Evolutionary conservation across 352 stramenopile species (phyloP).

Genomic region (Phytophthora sojae): DNA sequence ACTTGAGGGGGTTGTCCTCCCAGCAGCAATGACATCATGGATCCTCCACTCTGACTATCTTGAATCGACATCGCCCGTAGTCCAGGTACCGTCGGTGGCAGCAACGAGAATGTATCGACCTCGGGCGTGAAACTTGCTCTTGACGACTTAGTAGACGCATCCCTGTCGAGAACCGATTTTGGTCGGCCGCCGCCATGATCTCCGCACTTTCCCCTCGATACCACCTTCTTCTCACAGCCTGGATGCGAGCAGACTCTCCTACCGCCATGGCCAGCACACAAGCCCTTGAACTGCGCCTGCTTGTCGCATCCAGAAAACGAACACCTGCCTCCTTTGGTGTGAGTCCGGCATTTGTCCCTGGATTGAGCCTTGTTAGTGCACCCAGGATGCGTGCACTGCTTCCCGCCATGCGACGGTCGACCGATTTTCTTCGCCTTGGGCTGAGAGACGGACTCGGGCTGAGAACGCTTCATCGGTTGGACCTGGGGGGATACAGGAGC

Average conservation of each 20-base stretch:
- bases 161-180: neutral
- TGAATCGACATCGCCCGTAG: neutral
- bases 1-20: neutral
- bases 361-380: slow-evolving; percentile 26
- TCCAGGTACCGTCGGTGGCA: neutral
- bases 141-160: neutral
- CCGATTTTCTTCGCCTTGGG: slow-evolving; percentile 22
- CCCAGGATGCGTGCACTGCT: slow-evolving; percentile 1
- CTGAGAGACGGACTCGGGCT: neutral
- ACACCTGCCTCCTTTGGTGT: slow-evolving; percentile 17
- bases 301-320: slow-evolving; percentile 20
- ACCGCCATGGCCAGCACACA: slow-evolving; percentile 26
- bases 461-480: neutral
- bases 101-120: neutral
- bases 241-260: slow-evolving; percentile 19
- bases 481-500: too few species aligned
- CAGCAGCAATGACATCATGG: slow-evolving; percentile 13
- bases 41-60: neutral
- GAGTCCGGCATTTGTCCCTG: slow-evolving; percentile 25
- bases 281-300: slow-evolving; percentile 25
- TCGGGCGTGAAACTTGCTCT: neutral
- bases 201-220: slow-evolving; percentile 23
- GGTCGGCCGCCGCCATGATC: slow-evolving; percentile 19
- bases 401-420: slow-evolving; percentile 10
- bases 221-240: slow-evolving; percentile 21